Conservation (phyloP, 2,329 filamentous ascomycete species). For the Fusarium redolens region DNA sequence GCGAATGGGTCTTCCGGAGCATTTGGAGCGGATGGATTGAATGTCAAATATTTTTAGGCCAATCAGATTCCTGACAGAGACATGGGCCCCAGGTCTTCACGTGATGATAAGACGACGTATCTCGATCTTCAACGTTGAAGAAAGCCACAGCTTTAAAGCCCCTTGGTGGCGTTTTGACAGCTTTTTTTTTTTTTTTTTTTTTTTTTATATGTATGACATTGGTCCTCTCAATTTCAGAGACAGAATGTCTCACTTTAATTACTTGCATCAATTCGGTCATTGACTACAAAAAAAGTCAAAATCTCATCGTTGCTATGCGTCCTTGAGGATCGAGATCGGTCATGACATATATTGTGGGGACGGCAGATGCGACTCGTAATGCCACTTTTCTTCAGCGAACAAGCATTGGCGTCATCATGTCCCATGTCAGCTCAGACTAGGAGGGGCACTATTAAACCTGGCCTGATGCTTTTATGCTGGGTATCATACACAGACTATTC, state of each 20-base stretch:
- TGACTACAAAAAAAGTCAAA: not conserved
- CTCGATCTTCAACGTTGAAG: constrained; percentile 19
- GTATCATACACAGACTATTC: constrained; percentile 37
- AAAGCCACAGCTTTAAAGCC: constrained; percentile 9
- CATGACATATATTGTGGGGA: constrained; percentile 33
- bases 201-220: not conserved
- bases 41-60: constrained; percentile 39
- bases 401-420: constrained; percentile 24
- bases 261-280: not conserved
- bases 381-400: constrained; percentile 30
- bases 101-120: constrained; percentile 43
- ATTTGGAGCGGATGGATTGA: constrained; percentile 34
- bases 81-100: constrained; percentile 24
- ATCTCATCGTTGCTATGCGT: constrained; percentile 16
- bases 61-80: constrained; percentile 21
- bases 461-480: constrained; percentile 24
- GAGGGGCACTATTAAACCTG: constrained; percentile 27
- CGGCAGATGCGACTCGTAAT: constrained; percentile 28
- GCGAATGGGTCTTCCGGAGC: constrained; percentile 39
- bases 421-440: constrained; percentile 5
- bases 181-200: no score
- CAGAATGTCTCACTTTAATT: not conserved
- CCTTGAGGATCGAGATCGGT: constrained; percentile 8
- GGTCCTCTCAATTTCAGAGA: not conserved
- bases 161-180: not conserved